Percentiles rank a stretch among this genome's conserved stretches.
These are phyloP conservation scores for Sarocladiaceae sp. DNA, from an alignment of 2,329 filamentous ascomycete species.

Conservation along the genomic window DNA sequence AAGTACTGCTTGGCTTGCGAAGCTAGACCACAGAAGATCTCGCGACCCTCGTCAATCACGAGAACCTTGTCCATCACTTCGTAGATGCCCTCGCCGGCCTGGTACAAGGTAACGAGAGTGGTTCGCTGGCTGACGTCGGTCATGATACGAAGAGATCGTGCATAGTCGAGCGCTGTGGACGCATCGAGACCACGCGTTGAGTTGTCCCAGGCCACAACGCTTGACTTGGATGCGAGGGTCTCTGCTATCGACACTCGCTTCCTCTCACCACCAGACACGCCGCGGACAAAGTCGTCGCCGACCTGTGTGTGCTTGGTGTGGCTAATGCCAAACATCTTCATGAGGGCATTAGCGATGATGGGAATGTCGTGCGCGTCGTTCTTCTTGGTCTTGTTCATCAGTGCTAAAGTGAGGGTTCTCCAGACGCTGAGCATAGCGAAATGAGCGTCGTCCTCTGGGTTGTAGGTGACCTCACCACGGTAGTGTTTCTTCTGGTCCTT, in stretches of 20 bases:
- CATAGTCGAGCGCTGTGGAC: slow-evolving; percentile 74
- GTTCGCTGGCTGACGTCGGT: slow-evolving; percentile 68
- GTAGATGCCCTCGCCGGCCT: slow-evolving; percentile 40
- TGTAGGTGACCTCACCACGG: slow-evolving; percentile 74
- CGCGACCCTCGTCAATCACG: slow-evolving; percentile 67
- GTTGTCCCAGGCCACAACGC: slow-evolving; percentile 77
- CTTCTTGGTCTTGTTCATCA: slow-evolving; percentile 72
- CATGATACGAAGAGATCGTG: slow-evolving; percentile 65
- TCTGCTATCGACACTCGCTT: slow-evolving; percentile 79
- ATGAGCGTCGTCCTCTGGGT: slow-evolving; percentile 72
- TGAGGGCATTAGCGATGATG: slow-evolving; percentile 63
- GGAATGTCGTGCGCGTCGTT: slow-evolving; percentile 59
- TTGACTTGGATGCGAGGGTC: slow-evolving; percentile 68
- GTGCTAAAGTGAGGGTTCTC: slow-evolving; percentile 71
- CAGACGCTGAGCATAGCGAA: slow-evolving; percentile 71
- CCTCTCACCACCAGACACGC: slow-evolving; percentile 75
- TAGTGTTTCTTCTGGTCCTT: slow-evolving; percentile 64
- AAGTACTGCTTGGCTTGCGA: slow-evolving; percentile 63
- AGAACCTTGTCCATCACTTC: slow-evolving; percentile 71
- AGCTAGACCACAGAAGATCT: slow-evolving; percentile 62
- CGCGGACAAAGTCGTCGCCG: slow-evolving; percentile 67
- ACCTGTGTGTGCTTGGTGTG: slow-evolving; percentile 73
- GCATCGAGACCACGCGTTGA: slow-evolving; percentile 76
- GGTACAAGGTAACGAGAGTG: slow-evolving; percentile 38
- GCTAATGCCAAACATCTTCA: slow-evolving; percentile 75